These are phyloP conservation scores for Teunomyces aglyptinius DNA, from an alignment of 805 yeast genomes.

Conservation along the genomic window DNA sequence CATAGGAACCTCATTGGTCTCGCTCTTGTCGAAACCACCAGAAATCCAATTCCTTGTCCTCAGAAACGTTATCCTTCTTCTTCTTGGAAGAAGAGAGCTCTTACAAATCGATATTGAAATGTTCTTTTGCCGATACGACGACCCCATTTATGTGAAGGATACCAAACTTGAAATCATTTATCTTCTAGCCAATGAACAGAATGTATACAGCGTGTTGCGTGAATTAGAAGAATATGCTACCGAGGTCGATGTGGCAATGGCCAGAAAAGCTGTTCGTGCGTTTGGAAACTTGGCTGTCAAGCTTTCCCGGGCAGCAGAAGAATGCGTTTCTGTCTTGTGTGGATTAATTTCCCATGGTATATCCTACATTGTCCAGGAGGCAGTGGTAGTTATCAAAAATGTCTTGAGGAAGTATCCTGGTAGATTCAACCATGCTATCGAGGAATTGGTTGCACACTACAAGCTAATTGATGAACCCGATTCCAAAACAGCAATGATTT, in stretches of 20 bases:
- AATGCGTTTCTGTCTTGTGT: constrained; percentile 61
- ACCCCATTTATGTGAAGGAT: constrained; percentile 84
- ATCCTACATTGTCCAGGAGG: constrained; percentile 76
- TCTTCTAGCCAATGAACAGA: constrained; percentile 65
- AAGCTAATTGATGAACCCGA: constrained; percentile 68
- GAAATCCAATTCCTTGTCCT: constrained; percentile 82
- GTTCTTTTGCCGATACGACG: constrained; percentile 81
- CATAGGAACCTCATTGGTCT: constrained; percentile 65
- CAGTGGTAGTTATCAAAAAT: constrained; percentile 71
- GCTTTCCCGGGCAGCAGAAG: constrained; percentile 56
- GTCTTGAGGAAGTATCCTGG: constrained; percentile 75
- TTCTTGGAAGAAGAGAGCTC: constrained; percentile 63
- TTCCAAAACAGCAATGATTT: constrained; percentile 71
- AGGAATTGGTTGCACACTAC: constrained; percentile 28
- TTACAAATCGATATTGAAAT: constrained; percentile 66
- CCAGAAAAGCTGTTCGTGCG: constrained; percentile 83
- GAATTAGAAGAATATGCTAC: constrained; percentile 86
- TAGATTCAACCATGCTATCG: constrained; percentile 38
- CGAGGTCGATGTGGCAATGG: constrained; percentile 83
- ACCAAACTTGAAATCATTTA: constrained; percentile 87
- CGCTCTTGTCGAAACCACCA: constrained; percentile 69
- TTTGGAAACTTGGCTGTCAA: constrained; percentile 87
- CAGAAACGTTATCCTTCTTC: constrained; percentile 73
- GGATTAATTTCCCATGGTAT: constrained; percentile 63
- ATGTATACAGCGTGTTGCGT: constrained; percentile 58